phyloP scores from a whole-genome alignment of 805 yeast species.

The Pichia paraexigua region DNA sequence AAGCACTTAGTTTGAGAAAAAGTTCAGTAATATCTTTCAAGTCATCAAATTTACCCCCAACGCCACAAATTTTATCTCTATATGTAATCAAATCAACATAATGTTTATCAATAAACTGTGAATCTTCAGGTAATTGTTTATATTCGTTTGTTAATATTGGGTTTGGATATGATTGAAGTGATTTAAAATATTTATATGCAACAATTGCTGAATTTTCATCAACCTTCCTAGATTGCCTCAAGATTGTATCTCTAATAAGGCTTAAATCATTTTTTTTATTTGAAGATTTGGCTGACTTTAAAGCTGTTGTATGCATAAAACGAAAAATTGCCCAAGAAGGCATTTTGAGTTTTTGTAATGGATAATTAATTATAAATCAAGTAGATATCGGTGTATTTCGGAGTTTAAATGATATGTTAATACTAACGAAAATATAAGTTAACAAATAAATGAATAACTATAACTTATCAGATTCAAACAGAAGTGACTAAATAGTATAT shows the following conservation, averaged over 20 bases:
- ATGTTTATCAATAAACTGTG: conserved; percentile 43
- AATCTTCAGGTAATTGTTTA: conserved; percentile 46
- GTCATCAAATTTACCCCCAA: conserved; percentile 27
- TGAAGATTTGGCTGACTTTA: conserved; percentile 1
- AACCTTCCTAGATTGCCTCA: neutral
- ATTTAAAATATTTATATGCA: conserved; percentile 21
- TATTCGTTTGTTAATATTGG: conserved; percentile 24
- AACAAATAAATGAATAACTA: no score
- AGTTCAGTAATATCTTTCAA: conserved; percentile 33
- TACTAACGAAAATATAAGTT: no score
- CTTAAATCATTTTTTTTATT: neutral
- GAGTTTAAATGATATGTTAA: neutral
- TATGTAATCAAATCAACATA: conserved; percentile 34
- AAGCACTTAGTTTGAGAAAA: conserved; percentile 30
- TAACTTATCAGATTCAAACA: no score
- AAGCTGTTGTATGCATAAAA: neutral
- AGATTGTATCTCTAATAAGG: neutral
- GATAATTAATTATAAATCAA: neutral
- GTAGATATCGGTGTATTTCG: neutral
- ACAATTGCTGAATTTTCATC: conserved; percentile 21
- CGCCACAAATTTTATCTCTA: conserved; percentile 25
- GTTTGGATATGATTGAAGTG: conserved; percentile 8
- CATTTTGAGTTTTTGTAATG: neutral
- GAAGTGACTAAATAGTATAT: no score
- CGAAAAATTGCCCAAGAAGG: neutral